Base-by-base conservation (phyloP, 2,329 filamentous ascomycete genomes). In the Talaromyces verruculosus region DNA sequence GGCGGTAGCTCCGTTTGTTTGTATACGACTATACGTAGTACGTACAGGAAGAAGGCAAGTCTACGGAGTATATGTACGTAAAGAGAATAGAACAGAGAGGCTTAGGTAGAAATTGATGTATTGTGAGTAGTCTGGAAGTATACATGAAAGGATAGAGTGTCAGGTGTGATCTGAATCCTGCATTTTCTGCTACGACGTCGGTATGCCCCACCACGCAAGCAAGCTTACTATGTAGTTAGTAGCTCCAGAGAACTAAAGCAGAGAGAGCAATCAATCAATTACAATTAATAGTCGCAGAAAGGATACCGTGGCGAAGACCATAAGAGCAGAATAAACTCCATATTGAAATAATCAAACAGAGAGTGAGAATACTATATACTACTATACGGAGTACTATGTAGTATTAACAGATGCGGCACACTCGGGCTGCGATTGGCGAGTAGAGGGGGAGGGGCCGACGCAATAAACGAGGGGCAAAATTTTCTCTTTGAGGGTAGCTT, bases 391-490 rank as follows among this genome's bases (percentile, higher is more conserved):
- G n/a, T n/a, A n/a, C n/a, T n/a, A n/a, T n/a, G n/a, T 35, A 35
- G 33, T 35, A 35, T 35, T 25, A 25, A 25, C 25, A 4, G 51
- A 55, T 55, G 30, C 28, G 7, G 51, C 30, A 55, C 51, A 19
- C 28, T 55, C 17, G 51, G 51, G 28, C 53, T 25, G 53, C 53
- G 53, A 57, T 57, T 57, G 53, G 53, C 53, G n/a, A 57, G 8
- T 11, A 5, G 15, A 15, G 33, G 39, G 47, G 47, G 47, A 51
- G 51, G 51, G 51, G 51, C 51, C 51, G 33, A 3, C 15, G 53
- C 17, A 57, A 37, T 60, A 60, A 19, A 60, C 57, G 57, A 60
- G 57, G 57, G 57, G 57, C 57, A 60, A 60, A 60, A 43, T 60
- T 60, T 60, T 60, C 22, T 41, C 57, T 45, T 8, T 25, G 53